phyloP scores from a whole-genome alignment of 495 filamentous ascomycete genomes.

The Aspergillus cavernicola region DNA sequence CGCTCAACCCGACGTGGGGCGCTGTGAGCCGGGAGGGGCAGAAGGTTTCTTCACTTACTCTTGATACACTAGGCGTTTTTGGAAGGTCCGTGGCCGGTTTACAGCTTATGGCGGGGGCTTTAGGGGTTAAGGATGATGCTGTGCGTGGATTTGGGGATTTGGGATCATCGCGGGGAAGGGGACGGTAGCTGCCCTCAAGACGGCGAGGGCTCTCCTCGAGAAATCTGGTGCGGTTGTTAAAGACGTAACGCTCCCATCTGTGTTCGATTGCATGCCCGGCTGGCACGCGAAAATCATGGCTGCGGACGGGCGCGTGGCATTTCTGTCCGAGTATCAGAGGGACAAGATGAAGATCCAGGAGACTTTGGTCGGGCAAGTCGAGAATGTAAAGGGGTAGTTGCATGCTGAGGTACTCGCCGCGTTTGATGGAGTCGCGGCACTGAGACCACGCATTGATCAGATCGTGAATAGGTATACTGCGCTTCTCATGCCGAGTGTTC shows the following conservation, averaged over 20 bases:
- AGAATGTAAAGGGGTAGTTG: constrained; percentile 2
- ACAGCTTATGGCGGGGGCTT: constrained; percentile 43
- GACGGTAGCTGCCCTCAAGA: background rate
- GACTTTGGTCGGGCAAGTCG: background rate
- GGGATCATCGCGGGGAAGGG: constrained; percentile 46
- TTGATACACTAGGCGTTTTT: constrained; percentile 53
- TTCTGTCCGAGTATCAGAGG: constrained; percentile 9
- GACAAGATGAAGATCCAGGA: background rate
- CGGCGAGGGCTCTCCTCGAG: background rate
- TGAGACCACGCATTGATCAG: constrained; percentile 10
- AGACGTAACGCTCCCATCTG: background rate
- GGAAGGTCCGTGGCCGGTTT: constrained; percentile 48
- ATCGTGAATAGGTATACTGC: constrained; percentile 7
- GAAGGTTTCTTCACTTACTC: constrained; percentile 42
- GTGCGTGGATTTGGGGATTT: too few relatives aligned
- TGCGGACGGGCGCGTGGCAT: background rate
- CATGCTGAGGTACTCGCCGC: background rate
- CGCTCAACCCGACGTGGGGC: constrained; percentile 55
- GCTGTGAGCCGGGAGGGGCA: constrained; percentile 51
- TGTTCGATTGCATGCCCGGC: background rate
- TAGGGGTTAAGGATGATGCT: constrained; percentile 47
- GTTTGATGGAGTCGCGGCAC: constrained; percentile 10
- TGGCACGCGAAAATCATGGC: constrained; percentile 11
- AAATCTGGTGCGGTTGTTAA: constrained; percentile 1
- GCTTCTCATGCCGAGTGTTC: constrained; percentile 11